Conservation (phyloP, 2,329 filamentous ascomycete species). For the Penicillium sp. region DNA sequence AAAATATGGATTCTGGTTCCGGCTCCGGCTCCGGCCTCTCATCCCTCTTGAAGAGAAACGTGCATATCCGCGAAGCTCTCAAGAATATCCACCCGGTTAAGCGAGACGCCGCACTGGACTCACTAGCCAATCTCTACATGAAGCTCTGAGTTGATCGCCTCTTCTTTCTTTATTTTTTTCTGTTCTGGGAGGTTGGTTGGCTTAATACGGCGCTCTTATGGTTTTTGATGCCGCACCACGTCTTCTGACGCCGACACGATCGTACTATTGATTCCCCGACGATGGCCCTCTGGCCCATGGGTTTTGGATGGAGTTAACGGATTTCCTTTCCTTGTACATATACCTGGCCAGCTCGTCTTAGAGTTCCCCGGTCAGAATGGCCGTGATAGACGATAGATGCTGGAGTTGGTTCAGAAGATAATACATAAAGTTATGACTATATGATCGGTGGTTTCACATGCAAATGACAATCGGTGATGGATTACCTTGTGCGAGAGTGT, state of each 20-base stretch:
- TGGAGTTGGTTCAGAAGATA: neutral
- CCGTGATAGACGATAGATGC: neutral
- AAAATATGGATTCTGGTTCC: neutral
- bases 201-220: neutral
- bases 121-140: slow-evolving; percentile 8
- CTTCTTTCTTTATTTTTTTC: no score
- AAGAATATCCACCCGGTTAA: slow-evolving; percentile 13
- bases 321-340: slow-evolving; percentile 2
- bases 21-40: neutral
- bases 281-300: neutral
- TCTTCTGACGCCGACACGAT: slow-evolving; percentile 14
- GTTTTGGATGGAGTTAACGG: slow-evolving; percentile 10
- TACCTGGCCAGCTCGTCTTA: neutral
- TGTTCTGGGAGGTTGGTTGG: no score
- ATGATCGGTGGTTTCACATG: neutral
- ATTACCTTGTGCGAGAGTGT: neutral
- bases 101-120: slow-evolving; percentile 16
- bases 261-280: slow-evolving; percentile 14
- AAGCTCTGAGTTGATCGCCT: neutral
- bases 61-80: slow-evolving; percentile 8
- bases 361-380: neutral
- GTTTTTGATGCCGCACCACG: neutral
- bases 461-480: neutral
- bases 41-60: slow-evolving; percentile 16
- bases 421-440: neutral